These are phyloP conservation scores for Akanthomyces dipterigenus DNA, from an alignment of 2,329 filamentous ascomycete genomes.

Conservation along the genomic window DNA sequence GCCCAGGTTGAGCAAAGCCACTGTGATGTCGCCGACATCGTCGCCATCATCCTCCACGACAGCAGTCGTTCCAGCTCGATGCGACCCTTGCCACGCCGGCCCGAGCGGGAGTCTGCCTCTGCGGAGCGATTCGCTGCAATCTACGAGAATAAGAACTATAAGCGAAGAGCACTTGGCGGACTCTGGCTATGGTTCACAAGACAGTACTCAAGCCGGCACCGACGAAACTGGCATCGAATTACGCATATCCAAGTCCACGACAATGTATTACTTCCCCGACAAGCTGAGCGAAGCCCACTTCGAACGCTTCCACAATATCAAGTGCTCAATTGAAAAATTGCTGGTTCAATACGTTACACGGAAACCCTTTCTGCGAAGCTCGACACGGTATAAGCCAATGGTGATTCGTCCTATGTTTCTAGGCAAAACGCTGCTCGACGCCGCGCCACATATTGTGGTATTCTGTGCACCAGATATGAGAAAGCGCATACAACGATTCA, in stretches of 20 bases:
- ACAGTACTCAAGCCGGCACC: not conserved
- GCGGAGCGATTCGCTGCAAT: not conserved
- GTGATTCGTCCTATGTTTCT: not conserved
- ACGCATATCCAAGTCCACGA: not conserved
- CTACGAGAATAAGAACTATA: not conserved
- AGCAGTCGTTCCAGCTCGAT: not conserved
- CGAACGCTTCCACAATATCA: not conserved
- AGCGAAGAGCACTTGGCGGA: not conserved
- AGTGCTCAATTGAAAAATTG: not conserved
- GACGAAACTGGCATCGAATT: not conserved
- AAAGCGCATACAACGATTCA: not conserved
- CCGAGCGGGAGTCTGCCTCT: not conserved
- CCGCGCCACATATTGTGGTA: slow-evolving; percentile 2
- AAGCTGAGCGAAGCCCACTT: not conserved
- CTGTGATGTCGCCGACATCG: not conserved
- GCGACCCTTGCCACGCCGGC: not conserved
- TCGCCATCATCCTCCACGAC: not conserved
- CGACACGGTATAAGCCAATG: not conserved
- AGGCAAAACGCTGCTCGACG: not conserved
- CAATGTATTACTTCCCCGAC: not conserved
- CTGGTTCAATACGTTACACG: not conserved
- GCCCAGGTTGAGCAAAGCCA: too few species aligned
- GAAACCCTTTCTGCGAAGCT: not conserved
- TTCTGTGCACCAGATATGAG: slow-evolving; percentile 9
- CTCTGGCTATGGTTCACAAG: not conserved